Evolutionary conservation across 2,329 filamentous ascomycete genomes (phyloP), one percentile per base, ranked within the genome.

Genomic region (Talaromyces islandicus): DNA sequence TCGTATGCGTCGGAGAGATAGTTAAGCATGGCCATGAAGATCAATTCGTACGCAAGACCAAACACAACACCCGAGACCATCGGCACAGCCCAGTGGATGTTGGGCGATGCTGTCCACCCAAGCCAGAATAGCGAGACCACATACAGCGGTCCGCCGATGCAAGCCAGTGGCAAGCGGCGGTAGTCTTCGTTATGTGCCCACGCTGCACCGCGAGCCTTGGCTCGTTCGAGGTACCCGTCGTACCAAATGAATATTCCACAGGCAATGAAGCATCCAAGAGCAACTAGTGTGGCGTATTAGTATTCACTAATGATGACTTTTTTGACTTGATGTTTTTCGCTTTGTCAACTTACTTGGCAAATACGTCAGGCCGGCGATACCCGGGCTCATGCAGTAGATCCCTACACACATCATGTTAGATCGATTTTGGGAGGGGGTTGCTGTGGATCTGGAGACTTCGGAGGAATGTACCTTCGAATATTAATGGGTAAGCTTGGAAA

Each of bases 401-500:
- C 67, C 71, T 70, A 55, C 10, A 25, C 29, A 77, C 53, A 85
- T 10, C 25, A 7, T 35, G 3, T n/a, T 25, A n/a, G 2, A 88
- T 0, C 82, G 19, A 17, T 2, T 27, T 0, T 3, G 11, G 7
- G 17, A n/a, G n/a, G n/a, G n/a, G n/a, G n/a, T n/a, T n/a, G n/a
- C n/a, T n/a, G n/a, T n/a, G n/a, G n/a, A n/a, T 25, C 12, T 14
- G 4, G 11, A 35, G 6, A 7, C n/a, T 11, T 14, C n/a, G 11
- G n/a, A 1, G 1, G 11, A 4, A 14, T 59, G 9, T 55, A 62
- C 70, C 69, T 63, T 82, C 78, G 72, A 90, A 92, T 64, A 91
- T 88, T 63, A 86, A 79, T 5, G 86, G 85, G 69, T 87, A 92
- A 10, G 88, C 87, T 72, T 91, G 85, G 65, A 92, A 91, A 69